phyloP scores from a whole-genome alignment of 1,284 basidiomycete species.

The Austroboletus olivaceoglutinosus region DNA sequence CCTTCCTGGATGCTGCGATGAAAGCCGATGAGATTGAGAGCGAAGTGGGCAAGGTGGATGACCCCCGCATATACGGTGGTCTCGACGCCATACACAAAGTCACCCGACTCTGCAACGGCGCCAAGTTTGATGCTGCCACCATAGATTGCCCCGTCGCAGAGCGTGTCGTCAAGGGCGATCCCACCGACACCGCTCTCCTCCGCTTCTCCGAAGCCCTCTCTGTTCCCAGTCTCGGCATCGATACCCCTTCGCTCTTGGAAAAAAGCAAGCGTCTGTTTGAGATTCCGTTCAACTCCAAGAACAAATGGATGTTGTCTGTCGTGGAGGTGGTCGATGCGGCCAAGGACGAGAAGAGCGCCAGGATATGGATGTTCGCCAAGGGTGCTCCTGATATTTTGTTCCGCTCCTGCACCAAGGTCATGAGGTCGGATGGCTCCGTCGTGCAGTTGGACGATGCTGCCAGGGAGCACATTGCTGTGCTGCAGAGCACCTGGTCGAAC shows the following conservation, averaged over 20 bases:
- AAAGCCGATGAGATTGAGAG: slow-evolving; percentile 29
- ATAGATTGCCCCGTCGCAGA: slow-evolving; percentile 38
- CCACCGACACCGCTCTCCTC: slow-evolving; percentile 63
- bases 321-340: slow-evolving; percentile 14
- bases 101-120: slow-evolving; percentile 61
- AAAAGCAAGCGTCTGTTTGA: slow-evolving; percentile 34
- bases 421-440: slow-evolving; percentile 38
- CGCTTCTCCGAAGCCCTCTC: slow-evolving; percentile 54
- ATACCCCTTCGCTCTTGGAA: slow-evolving; percentile 26
- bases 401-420: slow-evolving; percentile 43
- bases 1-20: slow-evolving; percentile 39
- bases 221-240: slow-evolving; percentile 18
- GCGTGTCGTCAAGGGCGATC: slow-evolving; percentile 57
- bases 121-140: slow-evolving; percentile 49
- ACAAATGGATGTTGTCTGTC: slow-evolving; percentile 63
- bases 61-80: slow-evolving; percentile 17
- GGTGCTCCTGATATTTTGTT: slow-evolving; percentile 62
- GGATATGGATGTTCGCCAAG: slow-evolving; percentile 46
- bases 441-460: slow-evolving; percentile 34
- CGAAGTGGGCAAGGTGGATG: slow-evolving; percentile 14
- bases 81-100: slow-evolving; percentile 41
- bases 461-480: slow-evolving; percentile 30
- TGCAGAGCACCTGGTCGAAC: slow-evolving; percentile 53
- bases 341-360: slow-evolving; percentile 13
- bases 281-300: slow-evolving; percentile 62